Percentiles rank a stretch among this genome's conserved stretches.
These are phyloP conservation scores for Pseudocercospora musae DNA, from an alignment of 2,329 filamentous ascomycete genomes.

Conservation along the genomic window DNA sequence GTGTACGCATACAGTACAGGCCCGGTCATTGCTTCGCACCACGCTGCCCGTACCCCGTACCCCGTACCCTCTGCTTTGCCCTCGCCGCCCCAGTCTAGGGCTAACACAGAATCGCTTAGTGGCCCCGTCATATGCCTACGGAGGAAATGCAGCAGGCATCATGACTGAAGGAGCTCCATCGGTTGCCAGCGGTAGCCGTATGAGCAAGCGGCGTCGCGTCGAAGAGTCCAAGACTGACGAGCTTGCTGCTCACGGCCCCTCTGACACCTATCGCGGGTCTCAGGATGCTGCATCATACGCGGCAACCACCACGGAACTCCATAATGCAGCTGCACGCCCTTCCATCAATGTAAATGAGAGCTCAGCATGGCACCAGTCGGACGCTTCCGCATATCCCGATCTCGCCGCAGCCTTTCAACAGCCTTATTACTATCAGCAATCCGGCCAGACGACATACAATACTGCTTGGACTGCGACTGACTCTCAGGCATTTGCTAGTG, in stretches of 20 bases:
- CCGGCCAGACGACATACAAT: constrained; percentile 24
- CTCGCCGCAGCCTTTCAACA: constrained; percentile 28
- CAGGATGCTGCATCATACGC: constrained; percentile 8
- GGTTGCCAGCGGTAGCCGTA: background rate
- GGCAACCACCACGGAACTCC: constrained; percentile 4
- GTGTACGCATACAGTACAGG: too few relatives aligned
- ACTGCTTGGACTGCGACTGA: constrained; percentile 24
- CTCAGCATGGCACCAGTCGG: constrained; percentile 14
- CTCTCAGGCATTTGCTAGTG: constrained; percentile 2
- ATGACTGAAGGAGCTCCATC: constrained; percentile 7
- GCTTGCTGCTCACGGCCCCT: background rate
- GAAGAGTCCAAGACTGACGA: constrained; percentile 3
- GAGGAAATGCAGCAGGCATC: constrained; percentile 6
- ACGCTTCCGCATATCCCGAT: constrained; percentile 25
- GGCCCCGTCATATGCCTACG: constrained; percentile 3
- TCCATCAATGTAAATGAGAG: constrained; percentile 14
- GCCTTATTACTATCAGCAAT: constrained; percentile 32
- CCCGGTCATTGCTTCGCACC: background rate
- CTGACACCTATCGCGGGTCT: constrained; percentile 1
- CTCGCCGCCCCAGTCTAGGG: background rate
- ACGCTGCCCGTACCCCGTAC: background rate
- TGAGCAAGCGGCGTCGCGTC: constrained; percentile 12
- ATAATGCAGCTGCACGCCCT: constrained; percentile 4
- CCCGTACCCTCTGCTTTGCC: background rate
- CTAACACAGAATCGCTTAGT: constrained; percentile 9